Evolutionary conservation across 176 grass and related monocot genomes (phyloP).

Genomic region (maize (Zea mays)): DNA sequence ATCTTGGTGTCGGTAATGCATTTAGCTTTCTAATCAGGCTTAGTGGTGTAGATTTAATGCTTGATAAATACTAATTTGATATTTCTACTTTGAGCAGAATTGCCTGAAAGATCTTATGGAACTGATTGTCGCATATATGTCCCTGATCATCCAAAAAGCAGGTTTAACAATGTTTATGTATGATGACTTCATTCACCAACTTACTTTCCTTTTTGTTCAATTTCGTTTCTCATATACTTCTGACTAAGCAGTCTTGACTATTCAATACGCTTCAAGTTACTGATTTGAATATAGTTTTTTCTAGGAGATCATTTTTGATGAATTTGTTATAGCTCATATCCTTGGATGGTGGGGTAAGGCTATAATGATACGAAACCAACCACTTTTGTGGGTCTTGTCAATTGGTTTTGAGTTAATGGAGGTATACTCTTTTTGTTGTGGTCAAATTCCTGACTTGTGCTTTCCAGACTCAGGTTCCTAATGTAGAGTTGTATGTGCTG

Average conservation of each 20-base stretch:
- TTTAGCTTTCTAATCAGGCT: slow-evolving; percentile 19
- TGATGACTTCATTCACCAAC: slow-evolving; percentile 67
- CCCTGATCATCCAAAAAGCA: slow-evolving; percentile 92
- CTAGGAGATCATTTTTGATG: slow-evolving; percentile 99
- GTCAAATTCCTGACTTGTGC: slow-evolving; percentile 11
- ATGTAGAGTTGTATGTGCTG: slow-evolving; percentile 27
- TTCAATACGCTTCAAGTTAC: slow-evolving; percentile 63
- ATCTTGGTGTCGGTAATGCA: slow-evolving; percentile 88
- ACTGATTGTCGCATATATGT: slow-evolving; percentile 96
- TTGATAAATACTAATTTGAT: slow-evolving; percentile 34
- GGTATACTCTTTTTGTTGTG: slow-evolving; percentile 42
- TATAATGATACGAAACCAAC: slow-evolving; percentile 99
- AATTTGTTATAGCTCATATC: slow-evolving; percentile 97
- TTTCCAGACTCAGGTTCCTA: slow-evolving; percentile 30
- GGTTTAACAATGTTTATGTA: slow-evolving; percentile 99
- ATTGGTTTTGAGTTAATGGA: slow-evolving; percentile 99
- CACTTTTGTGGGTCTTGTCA: slow-evolving; percentile 96
- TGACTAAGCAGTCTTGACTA: slow-evolving; percentile 1
- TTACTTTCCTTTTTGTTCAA: slow-evolving; percentile 42
- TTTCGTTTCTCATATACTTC: slow-evolving; percentile 28
- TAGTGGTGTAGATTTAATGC: slow-evolving; percentile 26
- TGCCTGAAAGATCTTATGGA: slow-evolving; percentile 98
- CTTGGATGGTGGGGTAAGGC: slow-evolving; percentile 99
- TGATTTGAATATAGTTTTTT: slow-evolving; percentile 80
- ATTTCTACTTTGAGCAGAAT: slow-evolving; percentile 56